Evolutionary conservation across 2,329 filamentous ascomycete species (phyloP).

Genomic region (Metarhizium robertsii): DNA sequence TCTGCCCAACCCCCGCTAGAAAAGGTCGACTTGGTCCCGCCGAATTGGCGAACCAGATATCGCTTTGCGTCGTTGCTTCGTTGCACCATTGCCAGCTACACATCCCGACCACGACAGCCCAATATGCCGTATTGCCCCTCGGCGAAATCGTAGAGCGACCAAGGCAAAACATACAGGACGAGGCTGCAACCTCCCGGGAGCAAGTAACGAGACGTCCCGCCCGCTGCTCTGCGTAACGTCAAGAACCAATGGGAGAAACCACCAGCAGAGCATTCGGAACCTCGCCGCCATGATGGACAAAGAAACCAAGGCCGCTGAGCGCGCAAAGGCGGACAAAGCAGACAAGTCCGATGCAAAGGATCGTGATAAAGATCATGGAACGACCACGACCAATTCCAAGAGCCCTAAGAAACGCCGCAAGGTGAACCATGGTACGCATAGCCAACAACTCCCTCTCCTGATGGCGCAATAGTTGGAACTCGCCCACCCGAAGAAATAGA

Average conservation of each 20-base stretch:
- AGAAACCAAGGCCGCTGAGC: conserved; percentile 19
- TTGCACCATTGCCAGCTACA: conserved; percentile 2
- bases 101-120: conserved; percentile 1
- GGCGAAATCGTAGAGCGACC: background rate
- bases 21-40: background rate
- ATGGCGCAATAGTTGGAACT: background rate
- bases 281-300: conserved; percentile 20
- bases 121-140: conserved; percentile 5
- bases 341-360: conserved; percentile 8
- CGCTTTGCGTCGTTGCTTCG: background rate
- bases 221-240: conserved; percentile 21
- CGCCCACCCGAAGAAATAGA: background rate
- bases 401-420: conserved; percentile 80
- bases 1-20: background rate
- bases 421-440: conserved; percentile 71
- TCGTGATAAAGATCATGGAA: background rate
- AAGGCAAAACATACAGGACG: conserved; percentile 1
- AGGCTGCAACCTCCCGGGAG: conserved; percentile 18
- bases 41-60: conserved; percentile 1
- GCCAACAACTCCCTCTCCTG: conserved; percentile 8
- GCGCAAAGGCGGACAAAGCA: conserved; percentile 17
- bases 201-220: conserved; percentile 21
- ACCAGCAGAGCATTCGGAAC: conserved; percentile 21
- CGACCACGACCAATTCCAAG: conserved; percentile 20
- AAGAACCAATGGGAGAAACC: conserved; percentile 18